A percentile compares a stretch with the other conserved stretches of the same genome.
These are phyloP conservation scores for Phytophthora sp. DNA, from an alignment of 352 stramenopile genomes.

Conservation along the genomic window DNA sequence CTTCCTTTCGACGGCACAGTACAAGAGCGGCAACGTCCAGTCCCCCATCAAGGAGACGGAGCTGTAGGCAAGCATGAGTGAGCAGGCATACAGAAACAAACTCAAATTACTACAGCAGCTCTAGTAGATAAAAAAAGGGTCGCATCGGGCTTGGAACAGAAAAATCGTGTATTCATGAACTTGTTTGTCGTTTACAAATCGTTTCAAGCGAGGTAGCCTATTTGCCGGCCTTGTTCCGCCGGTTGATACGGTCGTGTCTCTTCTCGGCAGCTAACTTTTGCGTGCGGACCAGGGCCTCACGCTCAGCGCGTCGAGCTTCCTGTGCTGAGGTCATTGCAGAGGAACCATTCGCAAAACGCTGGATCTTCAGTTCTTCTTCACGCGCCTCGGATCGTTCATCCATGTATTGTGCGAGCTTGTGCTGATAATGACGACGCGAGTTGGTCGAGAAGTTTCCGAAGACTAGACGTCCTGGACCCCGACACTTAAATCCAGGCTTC, in stretches of 20 bases:
- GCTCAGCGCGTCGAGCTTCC: constrained; percentile 64
- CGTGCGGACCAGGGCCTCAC: constrained; percentile 66
- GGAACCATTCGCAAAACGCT: constrained; percentile 36
- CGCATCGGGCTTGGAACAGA: not conserved
- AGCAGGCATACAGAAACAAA: constrained; percentile 14
- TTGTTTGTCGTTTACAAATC: not conserved
- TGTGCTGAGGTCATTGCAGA: constrained; percentile 37
- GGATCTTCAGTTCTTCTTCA: constrained; percentile 77
- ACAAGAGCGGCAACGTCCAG: constrained; percentile 23
- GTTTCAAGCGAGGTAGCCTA: too few species aligned
- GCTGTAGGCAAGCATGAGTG: constrained; percentile 43
- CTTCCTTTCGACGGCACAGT: constrained; percentile 59
- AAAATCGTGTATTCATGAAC: constrained; percentile 15
- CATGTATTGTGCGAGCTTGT: constrained; percentile 84
- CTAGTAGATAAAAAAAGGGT: not conserved
- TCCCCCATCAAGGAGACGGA: constrained; percentile 75
- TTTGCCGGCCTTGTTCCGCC: constrained; percentile 58
- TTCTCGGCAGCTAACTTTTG: constrained; percentile 76
- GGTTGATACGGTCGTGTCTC: constrained; percentile 82
- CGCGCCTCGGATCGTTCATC: constrained; percentile 62
- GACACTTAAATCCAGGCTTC: constrained; percentile 34
- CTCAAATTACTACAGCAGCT: constrained; percentile 18
- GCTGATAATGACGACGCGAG: constrained; percentile 69
- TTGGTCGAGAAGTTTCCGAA: constrained; percentile 78
- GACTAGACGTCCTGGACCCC: constrained; percentile 63